A percentile compares a stretch with the other conserved stretches of the same genome.
Evolutionary conservation across 2,329 filamentous ascomycete species (phyloP).

Genomic region (Pseudogymnoascus sp.): DNA sequence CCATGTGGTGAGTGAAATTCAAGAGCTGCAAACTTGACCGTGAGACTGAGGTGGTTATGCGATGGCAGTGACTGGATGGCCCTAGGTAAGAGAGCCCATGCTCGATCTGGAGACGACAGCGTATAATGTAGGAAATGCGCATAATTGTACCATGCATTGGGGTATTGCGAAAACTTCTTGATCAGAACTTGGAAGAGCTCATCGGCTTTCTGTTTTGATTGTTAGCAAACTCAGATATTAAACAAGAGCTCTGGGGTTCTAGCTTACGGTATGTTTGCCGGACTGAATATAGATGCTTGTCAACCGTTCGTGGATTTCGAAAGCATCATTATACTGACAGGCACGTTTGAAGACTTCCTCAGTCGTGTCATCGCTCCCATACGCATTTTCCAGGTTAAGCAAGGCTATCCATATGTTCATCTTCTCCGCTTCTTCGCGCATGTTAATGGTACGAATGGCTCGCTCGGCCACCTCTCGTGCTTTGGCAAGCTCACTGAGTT

Average conservation of each 20-base stretch:
- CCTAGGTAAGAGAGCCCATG: slow-evolving; percentile 70
- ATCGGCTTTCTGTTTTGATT: slow-evolving; percentile 65
- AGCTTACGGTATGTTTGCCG: slow-evolving; percentile 69
- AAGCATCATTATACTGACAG: slow-evolving; percentile 86
- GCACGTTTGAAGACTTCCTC: slow-evolving; percentile 86
- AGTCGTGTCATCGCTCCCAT: slow-evolving; percentile 73
- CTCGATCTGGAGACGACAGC: slow-evolving; percentile 61
- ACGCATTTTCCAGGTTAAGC: slow-evolving; percentile 88
- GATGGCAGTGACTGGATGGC: slow-evolving; percentile 75
- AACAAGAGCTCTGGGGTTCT: neutral
- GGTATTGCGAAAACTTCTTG: slow-evolving; percentile 77
- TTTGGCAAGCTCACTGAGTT: slow-evolving; percentile 80
- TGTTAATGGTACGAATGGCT: slow-evolving; percentile 83
- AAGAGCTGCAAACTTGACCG: slow-evolving; percentile 81
- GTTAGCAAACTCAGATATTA: slow-evolving; percentile 18
- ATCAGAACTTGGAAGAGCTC: slow-evolving; percentile 76
- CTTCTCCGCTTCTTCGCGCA: slow-evolving; percentile 86
- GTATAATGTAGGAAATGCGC: slow-evolving; percentile 84
- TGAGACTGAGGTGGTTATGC: slow-evolving; percentile 60
- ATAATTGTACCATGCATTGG: slow-evolving; percentile 88
- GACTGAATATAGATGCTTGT: slow-evolving; percentile 94
- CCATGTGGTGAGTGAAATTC: slow-evolving; percentile 82
- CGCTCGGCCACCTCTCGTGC: slow-evolving; percentile 86
- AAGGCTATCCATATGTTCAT: slow-evolving; percentile 92
- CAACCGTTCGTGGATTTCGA: slow-evolving; percentile 82